phyloP scores from a whole-genome alignment of 257 asterid species.

The Verbascum thapsus region DNA sequence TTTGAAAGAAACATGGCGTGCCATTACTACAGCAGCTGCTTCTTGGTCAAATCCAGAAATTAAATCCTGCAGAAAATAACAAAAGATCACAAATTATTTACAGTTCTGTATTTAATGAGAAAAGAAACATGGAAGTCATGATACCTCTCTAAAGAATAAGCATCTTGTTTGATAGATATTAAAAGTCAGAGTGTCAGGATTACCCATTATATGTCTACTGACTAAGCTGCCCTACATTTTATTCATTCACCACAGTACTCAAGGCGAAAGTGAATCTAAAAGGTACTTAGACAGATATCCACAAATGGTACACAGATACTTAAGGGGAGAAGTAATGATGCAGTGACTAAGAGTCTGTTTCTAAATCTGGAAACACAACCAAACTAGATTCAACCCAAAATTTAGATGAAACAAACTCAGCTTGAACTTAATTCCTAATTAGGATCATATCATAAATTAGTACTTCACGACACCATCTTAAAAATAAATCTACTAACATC shows the following conservation, averaged over 20 bases:
- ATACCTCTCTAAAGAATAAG: constrained; percentile 10
- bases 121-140: constrained; percentile 7
- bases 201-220: constrained; percentile 6
- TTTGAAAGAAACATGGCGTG: constrained; percentile 91
- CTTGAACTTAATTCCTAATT: not conserved
- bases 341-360: not conserved
- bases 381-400: not conserved
- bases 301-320: not conserved
- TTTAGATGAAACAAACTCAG: not conserved
- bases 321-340: constrained; percentile 13
- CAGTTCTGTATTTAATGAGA: constrained; percentile 12
- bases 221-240: not conserved
- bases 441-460: not conserved
- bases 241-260: constrained; percentile 2
- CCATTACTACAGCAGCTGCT: constrained; percentile 96
- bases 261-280: not conserved
- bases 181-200: not conserved
- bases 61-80: constrained; percentile 74
- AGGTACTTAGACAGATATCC: not conserved
- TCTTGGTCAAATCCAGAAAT: constrained; percentile 99
- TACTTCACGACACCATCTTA: constrained; percentile 11
- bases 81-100: no score
- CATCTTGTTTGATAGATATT: constrained; percentile 2
- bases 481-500: not conserved
- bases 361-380: not conserved